Evolutionary conservation across 1,284 basidiomycete species (phyloP).

Genomic region (Apiotrichum akiyoshidainum): DNA sequence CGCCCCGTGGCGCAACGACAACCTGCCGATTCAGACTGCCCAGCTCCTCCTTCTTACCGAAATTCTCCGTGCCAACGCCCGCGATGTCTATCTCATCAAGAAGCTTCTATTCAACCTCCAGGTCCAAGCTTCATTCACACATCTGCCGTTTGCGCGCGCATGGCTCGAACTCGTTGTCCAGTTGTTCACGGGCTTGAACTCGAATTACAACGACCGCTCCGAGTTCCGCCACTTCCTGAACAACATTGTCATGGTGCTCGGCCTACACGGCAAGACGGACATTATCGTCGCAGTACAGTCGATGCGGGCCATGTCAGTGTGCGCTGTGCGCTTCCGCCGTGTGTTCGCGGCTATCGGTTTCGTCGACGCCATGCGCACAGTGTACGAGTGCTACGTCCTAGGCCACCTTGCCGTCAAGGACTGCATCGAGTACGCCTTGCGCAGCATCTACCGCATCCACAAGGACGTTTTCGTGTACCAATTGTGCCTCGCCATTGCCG

Average conservation of each 20-base stretch:
- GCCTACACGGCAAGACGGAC: constrained; percentile 66
- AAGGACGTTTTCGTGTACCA: constrained; percentile 73
- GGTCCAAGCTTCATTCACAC: constrained; percentile 30
- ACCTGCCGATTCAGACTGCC: constrained; percentile 63
- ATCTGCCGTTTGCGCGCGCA: constrained; percentile 59
- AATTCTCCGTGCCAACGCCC: constrained; percentile 64
- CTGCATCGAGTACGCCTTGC: constrained; percentile 68
- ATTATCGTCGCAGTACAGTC: constrained; percentile 64
- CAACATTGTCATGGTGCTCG: constrained; percentile 65
- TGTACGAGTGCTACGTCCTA: constrained; percentile 66
- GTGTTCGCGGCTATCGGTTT: constrained; percentile 70
- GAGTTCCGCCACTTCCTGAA: constrained; percentile 67
- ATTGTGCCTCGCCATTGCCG: constrained; percentile 61
- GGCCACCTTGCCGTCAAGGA: constrained; percentile 58
- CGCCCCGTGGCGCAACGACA: constrained; percentile 54
- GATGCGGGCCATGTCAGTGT: constrained; percentile 65
- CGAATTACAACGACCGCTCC: constrained; percentile 69
- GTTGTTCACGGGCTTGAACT: constrained; percentile 69
- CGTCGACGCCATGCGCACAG: constrained; percentile 65
- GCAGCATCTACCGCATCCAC: constrained; percentile 71
- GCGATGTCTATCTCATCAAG: constrained; percentile 68
- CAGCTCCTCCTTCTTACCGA: constrained; percentile 68
- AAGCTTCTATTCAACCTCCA: constrained; percentile 65
- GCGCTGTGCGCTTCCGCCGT: constrained; percentile 70
- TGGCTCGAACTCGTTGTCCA: constrained; percentile 68